Evolutionary conservation across 306 rosid genomes (phyloP).

Genomic region (Malus sylvestris): DNA sequence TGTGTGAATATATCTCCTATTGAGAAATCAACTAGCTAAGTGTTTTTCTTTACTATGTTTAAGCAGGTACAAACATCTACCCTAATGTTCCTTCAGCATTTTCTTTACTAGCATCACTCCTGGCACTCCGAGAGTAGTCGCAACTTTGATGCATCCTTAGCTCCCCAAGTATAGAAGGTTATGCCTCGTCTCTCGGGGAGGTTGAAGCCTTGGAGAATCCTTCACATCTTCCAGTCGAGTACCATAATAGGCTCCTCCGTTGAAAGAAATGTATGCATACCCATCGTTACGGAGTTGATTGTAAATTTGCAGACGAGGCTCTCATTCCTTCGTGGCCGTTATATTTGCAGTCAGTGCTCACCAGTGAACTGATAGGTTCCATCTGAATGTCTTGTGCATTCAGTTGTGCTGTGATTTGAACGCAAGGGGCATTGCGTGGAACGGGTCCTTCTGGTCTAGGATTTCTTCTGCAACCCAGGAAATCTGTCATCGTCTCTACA

Average conservation of each 20-base stretch:
- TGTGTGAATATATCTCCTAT: neutral
- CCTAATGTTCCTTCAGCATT: slow-evolving; percentile 19
- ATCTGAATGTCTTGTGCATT: too few relatives aligned
- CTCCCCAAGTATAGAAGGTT: neutral
- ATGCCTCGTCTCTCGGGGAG: neutral
- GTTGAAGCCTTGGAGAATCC: neutral
- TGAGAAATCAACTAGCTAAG: neutral
- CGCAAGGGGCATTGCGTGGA: too few relatives aligned
- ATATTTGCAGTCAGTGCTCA: too few relatives aligned
- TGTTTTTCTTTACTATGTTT: slow-evolving; percentile 9
- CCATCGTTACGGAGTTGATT: too few relatives aligned
- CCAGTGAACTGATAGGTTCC: too few relatives aligned
- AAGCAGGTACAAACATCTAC: slow-evolving; percentile 26
- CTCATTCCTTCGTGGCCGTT: too few relatives aligned
- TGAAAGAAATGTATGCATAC: too few relatives aligned
- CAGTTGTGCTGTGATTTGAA: too few relatives aligned
- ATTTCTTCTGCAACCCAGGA: neutral
- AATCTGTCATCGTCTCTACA: neutral
- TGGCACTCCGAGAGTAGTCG: slow-evolving; percentile 16
- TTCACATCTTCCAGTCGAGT: neutral
- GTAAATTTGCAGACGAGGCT: too few relatives aligned
- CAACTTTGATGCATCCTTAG: neutral
- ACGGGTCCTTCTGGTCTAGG: too few relatives aligned
- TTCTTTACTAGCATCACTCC: slow-evolving; percentile 4
- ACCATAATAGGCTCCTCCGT: neutral